Evolutionary conservation across 345 rosid genomes (phyloP), one percentile per base, ranked within the genome.

Genomic region (Citrus unshiu): DNA sequence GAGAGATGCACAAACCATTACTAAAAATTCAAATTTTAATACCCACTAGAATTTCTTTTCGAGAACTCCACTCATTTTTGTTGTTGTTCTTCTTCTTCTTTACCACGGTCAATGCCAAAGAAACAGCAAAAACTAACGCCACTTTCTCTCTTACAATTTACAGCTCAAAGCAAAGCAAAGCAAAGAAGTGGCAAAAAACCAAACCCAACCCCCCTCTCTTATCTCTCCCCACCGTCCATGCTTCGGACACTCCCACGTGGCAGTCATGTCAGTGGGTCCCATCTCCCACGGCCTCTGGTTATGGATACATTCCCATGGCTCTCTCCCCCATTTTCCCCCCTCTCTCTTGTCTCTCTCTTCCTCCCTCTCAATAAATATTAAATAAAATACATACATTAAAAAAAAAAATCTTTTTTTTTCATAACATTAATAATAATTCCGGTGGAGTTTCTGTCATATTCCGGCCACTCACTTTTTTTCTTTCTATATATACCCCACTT

Each of bases 211-310:
- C 57, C 57, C n/a, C n/a, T 51, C 57, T 4, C 58, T 54, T 14
- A 54, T 19, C 58, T 54, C 58, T 81, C 75, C 75, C 83, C 80
- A 49, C 80, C 77, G 59, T 49, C 59, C 65, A 70, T 54, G 67
- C 78, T 46, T 67, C 64, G 79, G 83, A 84, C 90, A 86, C 4
- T 60, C 82, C 86, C 91, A 85, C 94, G 87, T 90, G 94, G 91
- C 87, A 70, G 89, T 85, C 90, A 86, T 85, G 87, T 87, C 84
- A 83, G 79, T 63, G 79, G 89, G 83, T 6, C 87, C 88, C 89
- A 74, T 60, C 1, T 8, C 81, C 84, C 87, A 40, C 85, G 68
- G 81, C 87, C 85, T 69, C 81, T 78, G 80, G 78, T 72, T 75
- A 78, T 80, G 81, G 83, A 72, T 85, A 73, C 86, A 77, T 70